phyloP scores from a whole-genome alignment of 495 filamentous ascomycete genomes.

The Aspergillus nidulans region DNA sequence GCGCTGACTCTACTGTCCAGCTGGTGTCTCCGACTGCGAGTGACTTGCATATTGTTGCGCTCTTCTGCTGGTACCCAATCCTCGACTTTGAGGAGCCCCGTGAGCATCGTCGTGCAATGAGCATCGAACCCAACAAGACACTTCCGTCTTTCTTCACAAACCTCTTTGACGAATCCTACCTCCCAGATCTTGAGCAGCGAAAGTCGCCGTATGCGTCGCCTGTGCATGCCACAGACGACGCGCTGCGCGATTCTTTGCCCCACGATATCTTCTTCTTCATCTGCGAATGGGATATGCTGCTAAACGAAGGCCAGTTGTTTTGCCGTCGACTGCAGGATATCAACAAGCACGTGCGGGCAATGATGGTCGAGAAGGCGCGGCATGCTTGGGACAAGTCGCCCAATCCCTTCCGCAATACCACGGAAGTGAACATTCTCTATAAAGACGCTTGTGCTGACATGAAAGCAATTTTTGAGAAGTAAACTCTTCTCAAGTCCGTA shows the following conservation, averaged over 20 bases:
- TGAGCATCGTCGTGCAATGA: constrained; percentile 63
- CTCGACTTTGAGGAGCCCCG: constrained; percentile 78
- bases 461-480: constrained; percentile 37
- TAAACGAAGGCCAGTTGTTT: constrained; percentile 69
- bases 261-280: constrained; percentile 67
- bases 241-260: constrained; percentile 51
- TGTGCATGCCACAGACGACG: constrained; percentile 52
- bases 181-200: constrained; percentile 50
- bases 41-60: constrained; percentile 46
- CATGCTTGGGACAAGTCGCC: constrained; percentile 90
- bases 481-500: background rate
- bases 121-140: constrained; percentile 63
- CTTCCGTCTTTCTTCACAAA: constrained; percentile 69
- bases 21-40: constrained; percentile 28
- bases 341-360: constrained; percentile 63
- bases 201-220: constrained; percentile 60
- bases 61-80: constrained; percentile 78
- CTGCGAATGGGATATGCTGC: constrained; percentile 90
- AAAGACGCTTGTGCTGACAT: constrained; percentile 42
- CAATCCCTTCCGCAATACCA: constrained; percentile 63
- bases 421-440: constrained; percentile 36
- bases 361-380: constrained; percentile 64
- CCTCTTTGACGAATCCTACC: constrained; percentile 84
- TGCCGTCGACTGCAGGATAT: constrained; percentile 58
- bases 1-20: constrained; percentile 37